Percentiles rank a stretch among this genome's conserved stretches.
Conservation (phyloP, 2,329 filamentous ascomycete genomes). For the Ambrosiella cleistominuta region DNA sequence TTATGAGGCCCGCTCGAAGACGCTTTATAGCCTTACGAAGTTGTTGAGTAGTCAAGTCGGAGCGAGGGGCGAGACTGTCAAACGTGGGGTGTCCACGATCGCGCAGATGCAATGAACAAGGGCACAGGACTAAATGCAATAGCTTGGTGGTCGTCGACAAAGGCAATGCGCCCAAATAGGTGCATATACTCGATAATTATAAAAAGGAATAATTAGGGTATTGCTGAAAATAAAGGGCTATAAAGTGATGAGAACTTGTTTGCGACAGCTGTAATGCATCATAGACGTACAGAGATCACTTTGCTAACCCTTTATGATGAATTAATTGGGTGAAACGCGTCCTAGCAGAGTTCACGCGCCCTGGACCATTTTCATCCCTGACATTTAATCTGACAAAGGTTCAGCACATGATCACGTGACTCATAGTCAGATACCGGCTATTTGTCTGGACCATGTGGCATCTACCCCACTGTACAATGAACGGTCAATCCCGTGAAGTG, state of each 20-base stretch:
- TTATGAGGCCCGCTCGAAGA: neutral
- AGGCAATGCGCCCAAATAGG: neutral
- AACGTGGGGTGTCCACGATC: conserved; percentile 3
- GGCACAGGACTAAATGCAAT: neutral
- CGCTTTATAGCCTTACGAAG: neutral
- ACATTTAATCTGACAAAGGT: too few relatives aligned
- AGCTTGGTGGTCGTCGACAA: neutral
- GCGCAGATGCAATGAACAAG: conserved; percentile 1
- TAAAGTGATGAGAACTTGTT: neutral
- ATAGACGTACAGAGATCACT: neutral
- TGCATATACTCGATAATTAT: neutral
- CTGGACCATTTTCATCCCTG: neutral
- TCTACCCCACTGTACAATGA: too few relatives aligned
- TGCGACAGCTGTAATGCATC: neutral
- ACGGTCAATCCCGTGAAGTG: too few relatives aligned
- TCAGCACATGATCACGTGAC: too few relatives aligned
- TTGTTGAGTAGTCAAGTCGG: neutral
- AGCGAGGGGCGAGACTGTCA: neutral
- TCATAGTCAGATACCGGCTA: too few relatives aligned
- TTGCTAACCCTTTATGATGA: too few relatives aligned
- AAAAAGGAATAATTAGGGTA: neutral
- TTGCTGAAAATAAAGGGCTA: neutral
- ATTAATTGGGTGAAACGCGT: too few relatives aligned
- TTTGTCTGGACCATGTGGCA: too few relatives aligned
- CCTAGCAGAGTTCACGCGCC: neutral